phyloP scores from a whole-genome alignment of 257 asterid species.

The Orobanche coerulescens region DNA sequence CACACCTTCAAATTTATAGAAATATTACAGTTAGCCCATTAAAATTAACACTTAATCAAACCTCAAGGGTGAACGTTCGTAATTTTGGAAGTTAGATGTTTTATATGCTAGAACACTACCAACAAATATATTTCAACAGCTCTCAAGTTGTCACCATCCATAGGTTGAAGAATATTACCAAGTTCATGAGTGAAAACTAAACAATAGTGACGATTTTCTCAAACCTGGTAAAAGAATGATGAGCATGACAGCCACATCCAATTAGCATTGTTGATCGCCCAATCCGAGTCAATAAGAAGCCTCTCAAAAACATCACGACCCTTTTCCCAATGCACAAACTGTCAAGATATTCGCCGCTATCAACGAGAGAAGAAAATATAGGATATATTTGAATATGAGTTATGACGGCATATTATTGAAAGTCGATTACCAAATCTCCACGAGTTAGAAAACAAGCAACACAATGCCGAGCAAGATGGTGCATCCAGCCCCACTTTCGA shows the following conservation, averaged over 20 bases:
- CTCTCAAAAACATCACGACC: slow-evolving; percentile 95
- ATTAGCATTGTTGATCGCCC: slow-evolving; percentile 93
- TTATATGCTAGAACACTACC: too few relatives aligned
- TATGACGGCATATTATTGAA: slow-evolving; percentile 10
- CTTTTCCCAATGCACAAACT: slow-evolving; percentile 90
- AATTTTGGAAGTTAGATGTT: too few relatives aligned
- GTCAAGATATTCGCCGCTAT: slow-evolving; percentile 23
- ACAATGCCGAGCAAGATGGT: slow-evolving; percentile 94
- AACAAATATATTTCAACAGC: not conserved
- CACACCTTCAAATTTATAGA: too few relatives aligned
- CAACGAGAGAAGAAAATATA: slow-evolving; percentile 10
- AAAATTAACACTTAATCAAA: too few relatives aligned
- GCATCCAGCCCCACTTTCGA: slow-evolving; percentile 95
- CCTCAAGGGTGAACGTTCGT: too few relatives aligned
- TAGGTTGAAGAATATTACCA: slow-evolving; percentile 10
- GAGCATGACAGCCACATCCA: slow-evolving; percentile 99
- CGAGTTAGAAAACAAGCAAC: slow-evolving; percentile 96
- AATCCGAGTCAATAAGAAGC: slow-evolving; percentile 90
- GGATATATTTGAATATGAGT: not conserved
- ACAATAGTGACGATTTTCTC: not conserved
- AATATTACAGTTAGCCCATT: too few relatives aligned
- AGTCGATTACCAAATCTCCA: slow-evolving; percentile 73
- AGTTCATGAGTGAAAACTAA: not conserved
- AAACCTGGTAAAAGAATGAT: slow-evolving; percentile 92
- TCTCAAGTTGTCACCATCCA: not conserved